Evolutionary conservation across 2,329 filamentous ascomycete species (phyloP).

Genomic region (Aspergillus awamori): DNA sequence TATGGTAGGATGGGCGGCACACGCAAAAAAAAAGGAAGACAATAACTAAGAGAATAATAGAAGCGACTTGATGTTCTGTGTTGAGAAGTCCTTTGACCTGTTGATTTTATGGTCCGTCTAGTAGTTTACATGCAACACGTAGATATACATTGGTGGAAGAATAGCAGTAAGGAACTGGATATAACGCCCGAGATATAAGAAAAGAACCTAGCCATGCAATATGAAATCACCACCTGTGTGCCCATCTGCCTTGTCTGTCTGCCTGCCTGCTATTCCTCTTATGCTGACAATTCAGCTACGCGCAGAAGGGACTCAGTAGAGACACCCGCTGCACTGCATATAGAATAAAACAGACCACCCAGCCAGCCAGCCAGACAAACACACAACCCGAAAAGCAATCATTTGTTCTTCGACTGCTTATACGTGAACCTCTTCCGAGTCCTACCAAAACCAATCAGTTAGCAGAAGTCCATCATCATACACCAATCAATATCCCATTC

Average conservation of each 20-base stretch:
- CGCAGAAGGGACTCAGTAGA: background rate
- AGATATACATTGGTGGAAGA: too few relatives aligned
- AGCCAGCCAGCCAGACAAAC: background rate
- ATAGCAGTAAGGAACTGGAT: too few relatives aligned
- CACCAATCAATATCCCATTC: background rate
- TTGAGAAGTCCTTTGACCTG: too few relatives aligned
- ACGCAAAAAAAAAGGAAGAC: background rate
- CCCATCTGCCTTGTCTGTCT: too few relatives aligned
- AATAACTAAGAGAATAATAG: background rate
- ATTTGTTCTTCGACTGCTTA: conserved; percentile 73
- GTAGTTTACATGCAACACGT: too few relatives aligned
- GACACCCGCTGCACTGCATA: background rate
- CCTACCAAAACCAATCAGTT: conserved; percentile 41
- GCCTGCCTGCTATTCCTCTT: background rate
- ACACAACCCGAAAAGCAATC: background rate
- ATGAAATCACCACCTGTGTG: too few relatives aligned
- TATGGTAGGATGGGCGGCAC: too few relatives aligned
- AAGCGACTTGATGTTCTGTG: background rate
- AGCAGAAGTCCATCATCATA: background rate
- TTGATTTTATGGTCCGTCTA: too few relatives aligned
- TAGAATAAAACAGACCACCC: background rate
- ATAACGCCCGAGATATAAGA: too few relatives aligned
- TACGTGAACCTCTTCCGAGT: conserved; percentile 70
- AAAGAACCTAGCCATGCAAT: too few relatives aligned
- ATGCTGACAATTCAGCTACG: background rate